Evolutionary conservation across 1,139 yeast genomes (phyloP), one percentile per base, ranked within the genome.

Genomic region (Scheffersomyces segobiensis): DNA sequence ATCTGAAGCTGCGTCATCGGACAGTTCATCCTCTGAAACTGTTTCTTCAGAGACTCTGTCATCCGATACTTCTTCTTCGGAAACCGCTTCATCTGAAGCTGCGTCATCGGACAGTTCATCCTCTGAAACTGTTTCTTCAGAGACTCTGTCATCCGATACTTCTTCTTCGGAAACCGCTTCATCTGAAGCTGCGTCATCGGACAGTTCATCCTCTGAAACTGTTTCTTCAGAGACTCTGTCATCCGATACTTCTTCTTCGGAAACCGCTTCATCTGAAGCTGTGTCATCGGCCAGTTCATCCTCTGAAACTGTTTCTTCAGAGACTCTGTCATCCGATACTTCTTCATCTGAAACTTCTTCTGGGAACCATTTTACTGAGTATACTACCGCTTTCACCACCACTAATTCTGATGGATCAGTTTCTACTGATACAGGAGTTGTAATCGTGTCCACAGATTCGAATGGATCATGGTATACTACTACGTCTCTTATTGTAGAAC

Each of bases 351-450:
- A 49, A 2, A 42, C 24, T 21, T 24, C 46, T 10, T 46, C 50
- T 6, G n/a, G 17, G 8, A 50, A 52, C 7, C 24, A 48, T 10
- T 52, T 55, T 21, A 55, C 55, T 22, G 57, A 53, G 20, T 55
- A 52, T 49, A 55, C 57, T 8, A 65, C 67, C 22, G 65, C 68
- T 2, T 60, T 63, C 59, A 55, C 60, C 3, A 58, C 63, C 17
- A 63, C 68, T 39, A 59, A 57, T 26, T 26, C 60, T 42, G 62
- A 63, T 55, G 71, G 71, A 19, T 55, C 62, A 42, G 56, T 59
- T 46, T 12, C 50, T 21, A 65, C 68, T 26, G 60, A 57, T 17
- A 55, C 64, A 42, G 68, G 62, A 24, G 59, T 57, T 21, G 67
- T 63, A 10, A 47, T 53, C 47, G 61, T 65, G n/a, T 57, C 64